Evolutionary conservation across 345 rosid species (phyloP).

Genomic region (Pugionium cornutum): DNA sequence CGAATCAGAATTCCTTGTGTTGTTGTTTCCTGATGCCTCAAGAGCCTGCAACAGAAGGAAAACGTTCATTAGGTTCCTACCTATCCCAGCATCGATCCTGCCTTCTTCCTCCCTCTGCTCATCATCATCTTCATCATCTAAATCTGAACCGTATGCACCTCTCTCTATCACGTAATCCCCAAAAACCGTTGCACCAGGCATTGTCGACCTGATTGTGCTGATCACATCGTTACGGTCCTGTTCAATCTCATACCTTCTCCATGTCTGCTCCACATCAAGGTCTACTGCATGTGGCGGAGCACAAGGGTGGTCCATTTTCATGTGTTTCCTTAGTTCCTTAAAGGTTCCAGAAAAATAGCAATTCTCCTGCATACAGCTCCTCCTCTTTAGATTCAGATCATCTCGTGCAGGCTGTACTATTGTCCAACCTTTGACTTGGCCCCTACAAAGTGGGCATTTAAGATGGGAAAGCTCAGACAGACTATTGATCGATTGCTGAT

Average conservation of each 20-base stretch:
- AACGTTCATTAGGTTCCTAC: slow-evolving; percentile 19
- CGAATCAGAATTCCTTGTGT: neutral
- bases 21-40: neutral
- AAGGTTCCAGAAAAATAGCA: slow-evolving; percentile 16
- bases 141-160: slow-evolving; percentile 23
- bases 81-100: slow-evolving; percentile 12
- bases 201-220: slow-evolving; percentile 21
- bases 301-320: slow-evolving; percentile 25
- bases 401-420: slow-evolving; percentile 25
- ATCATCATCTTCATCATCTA: neutral
- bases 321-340: slow-evolving; percentile 27
- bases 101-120: slow-evolving; percentile 10
- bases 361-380: slow-evolving; percentile 25
- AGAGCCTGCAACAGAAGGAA: slow-evolving; percentile 20
- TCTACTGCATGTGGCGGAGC: slow-evolving; percentile 20
- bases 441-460: slow-evolving; percentile 25
- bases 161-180: slow-evolving; percentile 28
- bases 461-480: slow-evolving; percentile 16
- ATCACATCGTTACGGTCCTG: slow-evolving; percentile 21
- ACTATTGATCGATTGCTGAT: slow-evolving; percentile 3
- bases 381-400: slow-evolving; percentile 28
- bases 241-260: slow-evolving; percentile 22
- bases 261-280: slow-evolving; percentile 22
- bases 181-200: slow-evolving; percentile 24
- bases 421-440: slow-evolving; percentile 25